These are phyloP conservation scores for Hansfordia pulvinata DNA, from an alignment of 2,329 filamentous ascomycete species.

Conservation along the genomic window DNA sequence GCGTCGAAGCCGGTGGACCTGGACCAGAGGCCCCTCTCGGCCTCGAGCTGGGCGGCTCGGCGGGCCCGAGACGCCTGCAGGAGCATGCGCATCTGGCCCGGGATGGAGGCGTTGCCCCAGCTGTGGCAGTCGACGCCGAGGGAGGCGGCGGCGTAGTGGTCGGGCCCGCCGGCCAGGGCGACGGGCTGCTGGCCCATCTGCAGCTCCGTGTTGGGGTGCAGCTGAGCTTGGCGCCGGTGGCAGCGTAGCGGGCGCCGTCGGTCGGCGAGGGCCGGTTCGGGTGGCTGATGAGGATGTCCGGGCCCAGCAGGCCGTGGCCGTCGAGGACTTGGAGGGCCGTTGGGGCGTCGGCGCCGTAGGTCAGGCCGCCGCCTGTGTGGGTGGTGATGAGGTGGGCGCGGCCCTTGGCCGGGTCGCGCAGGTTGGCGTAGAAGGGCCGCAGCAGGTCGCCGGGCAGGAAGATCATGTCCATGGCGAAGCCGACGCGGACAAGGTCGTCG, in stretches of 20 bases:
- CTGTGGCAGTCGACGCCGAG: slow-evolving; percentile 21
- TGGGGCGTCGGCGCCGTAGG: slow-evolving; percentile 3
- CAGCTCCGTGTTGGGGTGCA: slow-evolving; percentile 33
- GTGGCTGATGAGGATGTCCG: slow-evolving; percentile 27
- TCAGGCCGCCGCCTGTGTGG: slow-evolving; percentile 15
- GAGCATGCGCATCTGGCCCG: slow-evolving; percentile 17
- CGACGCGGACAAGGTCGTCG: slow-evolving; percentile 23
- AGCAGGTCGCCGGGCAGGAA: slow-evolving; percentile 22
- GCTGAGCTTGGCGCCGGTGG: slow-evolving; percentile 21
- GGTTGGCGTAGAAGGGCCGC: slow-evolving; percentile 20
- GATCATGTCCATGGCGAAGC: slow-evolving; percentile 27
- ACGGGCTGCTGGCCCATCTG: slow-evolving; percentile 29
- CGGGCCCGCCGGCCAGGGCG: slow-evolving; percentile 15
- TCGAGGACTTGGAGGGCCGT: slow-evolving; percentile 13
- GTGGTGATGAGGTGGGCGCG: slow-evolving; percentile 21
- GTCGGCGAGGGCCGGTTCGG: slow-evolving; percentile 15
- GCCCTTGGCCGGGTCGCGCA: slow-evolving; percentile 13
- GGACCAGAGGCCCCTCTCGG: slow-evolving; percentile 14
- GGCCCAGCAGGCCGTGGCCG: slow-evolving; percentile 22
- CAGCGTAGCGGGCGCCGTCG: slow-evolving; percentile 20
- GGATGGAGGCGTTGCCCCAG: slow-evolving; percentile 15
- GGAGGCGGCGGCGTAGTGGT: slow-evolving; percentile 15
- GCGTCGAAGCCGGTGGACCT: slow-evolving; percentile 16
- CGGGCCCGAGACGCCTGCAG: slow-evolving; percentile 17
- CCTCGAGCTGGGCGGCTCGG: slow-evolving; percentile 3